Base-by-base conservation (phyloP, 2,329 filamentous ascomycete species). In the Scorias spongiosa region DNA sequence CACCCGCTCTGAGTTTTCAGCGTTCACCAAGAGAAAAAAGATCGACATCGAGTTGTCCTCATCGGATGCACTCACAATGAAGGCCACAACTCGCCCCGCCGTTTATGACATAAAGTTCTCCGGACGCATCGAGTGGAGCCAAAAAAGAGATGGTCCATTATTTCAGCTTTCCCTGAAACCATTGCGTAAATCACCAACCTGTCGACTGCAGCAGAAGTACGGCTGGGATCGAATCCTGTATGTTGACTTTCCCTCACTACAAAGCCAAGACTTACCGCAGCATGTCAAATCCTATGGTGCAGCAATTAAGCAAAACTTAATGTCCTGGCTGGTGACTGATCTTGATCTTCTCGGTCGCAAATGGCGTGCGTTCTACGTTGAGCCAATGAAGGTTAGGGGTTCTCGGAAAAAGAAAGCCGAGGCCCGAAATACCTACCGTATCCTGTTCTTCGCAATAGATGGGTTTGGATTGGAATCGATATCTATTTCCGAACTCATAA, bases 221-320 rank as follows among this genome's bases (percentile, higher is more conserved):
- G 60, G 59, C 2, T 53, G 59, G 4, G 59, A 68, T 45, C 59
- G 67, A 1, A 65, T 70, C 15, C 49, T 71, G 1, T 65, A 64
- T 36, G 45, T 70, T 2, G 55, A 58, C 2, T 42, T 63, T 1
- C 64, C 66, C 0, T 45, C 51, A 2, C 51, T 63, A 11, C 42
- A 49, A 2, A 49, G 44, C 2, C 29, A 29, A 10, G 29, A 43
- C 1, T 11, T 49, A 5, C 49, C 49, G 1, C n/a, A 10, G 1
- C 42, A 48, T 36, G 40, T 57, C 12, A 51, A 46, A n/a, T 36
- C 42, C 36, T 20, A 50, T 41, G 45, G 55, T 11, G 49, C 42
- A 44, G 29, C 38, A 44, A 10, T 62, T 28, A 20, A 46, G 17
- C 20, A 48, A 5, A 45, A 53, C 7, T 66, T 57, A 46, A 43